Conservation (phyloP, 768 basidiomycete species). For the Sporobolomyces phaffii region DNA sequence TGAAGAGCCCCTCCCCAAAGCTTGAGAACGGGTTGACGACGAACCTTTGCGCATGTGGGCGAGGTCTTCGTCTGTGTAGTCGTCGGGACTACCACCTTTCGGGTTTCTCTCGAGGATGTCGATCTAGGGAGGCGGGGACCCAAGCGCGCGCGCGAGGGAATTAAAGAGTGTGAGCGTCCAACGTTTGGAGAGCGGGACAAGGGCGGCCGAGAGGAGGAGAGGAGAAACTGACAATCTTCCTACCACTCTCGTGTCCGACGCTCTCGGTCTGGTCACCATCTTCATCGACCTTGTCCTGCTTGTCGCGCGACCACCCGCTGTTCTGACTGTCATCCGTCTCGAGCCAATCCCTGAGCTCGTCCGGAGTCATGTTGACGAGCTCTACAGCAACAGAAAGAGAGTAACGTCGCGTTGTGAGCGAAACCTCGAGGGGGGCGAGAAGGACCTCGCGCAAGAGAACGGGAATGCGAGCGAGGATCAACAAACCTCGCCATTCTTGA, state of each 20-base stretch:
- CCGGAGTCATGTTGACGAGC: slow-evolving; percentile 49
- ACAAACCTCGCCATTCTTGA: slow-evolving; percentile 45
- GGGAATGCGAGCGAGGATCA: not conserved
- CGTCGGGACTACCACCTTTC: slow-evolving; percentile 41
- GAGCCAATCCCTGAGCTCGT: slow-evolving; percentile 48
- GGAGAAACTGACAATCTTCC: slow-evolving; percentile 44
- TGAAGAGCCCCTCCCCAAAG: too few relatives aligned
- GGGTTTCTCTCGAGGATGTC: slow-evolving; percentile 49
- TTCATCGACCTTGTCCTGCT: slow-evolving; percentile 39
- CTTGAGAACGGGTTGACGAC: not conserved
- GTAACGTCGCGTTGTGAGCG: not conserved
- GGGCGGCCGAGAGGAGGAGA: not conserved
- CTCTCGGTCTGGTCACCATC: slow-evolving; percentile 41
- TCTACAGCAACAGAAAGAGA: too few relatives aligned
- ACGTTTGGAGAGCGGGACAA: not conserved
- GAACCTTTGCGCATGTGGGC: slow-evolving; percentile 46
- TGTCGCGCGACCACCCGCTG: slow-evolving; percentile 42
- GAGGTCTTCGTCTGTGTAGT: slow-evolving; percentile 48
- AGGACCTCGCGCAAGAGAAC: not conserved
- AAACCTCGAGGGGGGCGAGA: not conserved
- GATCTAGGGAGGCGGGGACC: too few relatives aligned
- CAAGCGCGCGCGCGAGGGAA: too few relatives aligned
- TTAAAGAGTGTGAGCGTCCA: too few relatives aligned
- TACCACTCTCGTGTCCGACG: slow-evolving; percentile 41
- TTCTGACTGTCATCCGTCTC: slow-evolving; percentile 44